Conservation (phyloP, 306 rosid species). For the apple (Malus domestica) region ASM211411v1 NC_041792.1:20304407-20304906, state of each 20-base stretch:
- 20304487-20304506: conserved; percentile 86
- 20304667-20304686: conserved; percentile 66
- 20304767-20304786: conserved; percentile 65
- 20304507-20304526: conserved; percentile 77
- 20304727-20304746: conserved; percentile 71
- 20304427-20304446: conserved; percentile 61
- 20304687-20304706: conserved; percentile 49
- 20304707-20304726: conserved; percentile 48
- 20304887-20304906: not conserved
- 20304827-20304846: conserved; percentile 47
- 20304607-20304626: conserved; percentile 64
- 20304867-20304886: not conserved
- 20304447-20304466: conserved; percentile 85
- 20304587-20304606: conserved; percentile 85
- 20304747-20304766: conserved; percentile 79
- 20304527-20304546: conserved; percentile 64
- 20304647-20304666: conserved; percentile 79
- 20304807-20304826: conserved; percentile 57
- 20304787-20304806: conserved; percentile 65
- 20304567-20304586: conserved; percentile 57
- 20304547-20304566: conserved; percentile 74
- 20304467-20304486: conserved; percentile 79
- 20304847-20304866: not conserved
- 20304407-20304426: conserved; percentile 38
- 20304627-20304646: conserved; percentile 62